Conservation (phyloP, 208 protist species). For the Leishmania mexicana region DNA sequence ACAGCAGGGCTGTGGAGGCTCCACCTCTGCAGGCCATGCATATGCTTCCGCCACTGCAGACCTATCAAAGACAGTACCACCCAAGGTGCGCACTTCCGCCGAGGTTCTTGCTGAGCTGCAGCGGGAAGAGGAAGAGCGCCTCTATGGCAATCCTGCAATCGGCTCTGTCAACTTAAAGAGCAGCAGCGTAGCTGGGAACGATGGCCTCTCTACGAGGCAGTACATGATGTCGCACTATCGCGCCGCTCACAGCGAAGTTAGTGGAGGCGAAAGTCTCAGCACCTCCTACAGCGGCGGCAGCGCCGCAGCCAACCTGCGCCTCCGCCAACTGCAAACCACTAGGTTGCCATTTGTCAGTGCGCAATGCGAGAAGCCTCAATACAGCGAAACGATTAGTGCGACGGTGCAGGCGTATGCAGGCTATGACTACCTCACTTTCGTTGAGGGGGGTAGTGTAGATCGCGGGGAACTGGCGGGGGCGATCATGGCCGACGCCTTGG, state of each 20-base stretch:
- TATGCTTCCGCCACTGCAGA: constrained; percentile 21
- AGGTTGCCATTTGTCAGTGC: constrained; percentile 52
- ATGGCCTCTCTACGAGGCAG: constrained; percentile 25
- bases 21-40: constrained; percentile 12
- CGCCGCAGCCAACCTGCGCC: constrained; percentile 1
- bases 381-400: constrained; percentile 56
- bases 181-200: background rate
- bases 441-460: constrained; percentile 61
- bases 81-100: constrained; percentile 48
- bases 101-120: constrained; percentile 57
- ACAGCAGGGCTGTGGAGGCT: constrained; percentile 14
- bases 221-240: constrained; percentile 60
- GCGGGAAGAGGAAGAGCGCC: constrained; percentile 43
- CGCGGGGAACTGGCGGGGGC: constrained; percentile 61
- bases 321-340: constrained; percentile 1
- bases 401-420: constrained; percentile 52
- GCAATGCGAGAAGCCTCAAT: constrained; percentile 35
- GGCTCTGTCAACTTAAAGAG: background rate
- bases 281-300: constrained; percentile 2
- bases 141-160: constrained; percentile 28
- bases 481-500: constrained; percentile 86
- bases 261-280: constrained; percentile 3
- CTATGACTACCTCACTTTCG: constrained; percentile 81
- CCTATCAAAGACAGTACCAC: background rate
- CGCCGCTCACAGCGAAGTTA: constrained; percentile 29